phyloP scores from a whole-genome alignment of 352 stramenopile genomes.

The Blastocystis sp. region DNA sequence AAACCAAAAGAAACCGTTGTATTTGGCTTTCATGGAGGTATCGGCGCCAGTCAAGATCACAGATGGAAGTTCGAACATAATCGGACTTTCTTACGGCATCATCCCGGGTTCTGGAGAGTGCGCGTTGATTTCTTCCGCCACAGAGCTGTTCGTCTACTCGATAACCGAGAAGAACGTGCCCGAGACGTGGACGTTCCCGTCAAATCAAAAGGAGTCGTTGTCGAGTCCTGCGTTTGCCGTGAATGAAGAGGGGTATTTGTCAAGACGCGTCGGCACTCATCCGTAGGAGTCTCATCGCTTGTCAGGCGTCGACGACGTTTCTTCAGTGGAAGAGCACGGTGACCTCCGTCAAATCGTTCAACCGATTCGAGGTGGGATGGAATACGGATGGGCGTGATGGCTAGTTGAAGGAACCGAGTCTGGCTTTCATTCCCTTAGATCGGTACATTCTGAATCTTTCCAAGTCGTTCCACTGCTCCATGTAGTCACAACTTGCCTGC shows the following conservation, averaged over 20 bases:
- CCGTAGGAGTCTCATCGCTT: conserved; percentile 37
- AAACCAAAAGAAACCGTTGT: neutral
- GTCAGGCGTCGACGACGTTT: conserved; percentile 18
- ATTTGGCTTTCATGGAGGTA: conserved; percentile 15
- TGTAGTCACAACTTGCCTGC: neutral
- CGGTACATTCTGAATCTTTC: conserved; percentile 22
- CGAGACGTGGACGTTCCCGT: conserved; percentile 59
- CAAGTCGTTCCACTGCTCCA: neutral
- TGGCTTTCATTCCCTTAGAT: conserved; percentile 10
- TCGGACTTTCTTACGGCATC: conserved; percentile 8
- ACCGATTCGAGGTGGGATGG: neutral
- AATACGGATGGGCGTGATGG: neutral
- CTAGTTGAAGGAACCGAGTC: conserved; percentile 38
- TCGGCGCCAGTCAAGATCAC: conserved; percentile 54
- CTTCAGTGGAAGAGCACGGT: conserved; percentile 34
- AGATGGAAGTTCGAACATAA: conserved; percentile 35
- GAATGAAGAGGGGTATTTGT: conserved; percentile 14
- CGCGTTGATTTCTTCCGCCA: conserved; percentile 38
- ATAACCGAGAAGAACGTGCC: conserved; percentile 14
- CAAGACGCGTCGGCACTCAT: neutral
- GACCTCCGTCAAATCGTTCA: conserved; percentile 36
- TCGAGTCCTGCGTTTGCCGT: conserved; percentile 11
- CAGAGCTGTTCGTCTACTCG: conserved; percentile 31
- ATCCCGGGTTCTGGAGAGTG: conserved; percentile 47
- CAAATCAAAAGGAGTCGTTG: conserved; percentile 33